phyloP scores from a whole-genome alignment of 2,329 filamentous ascomycete species.

The Fusarium pilosicola region DNA sequence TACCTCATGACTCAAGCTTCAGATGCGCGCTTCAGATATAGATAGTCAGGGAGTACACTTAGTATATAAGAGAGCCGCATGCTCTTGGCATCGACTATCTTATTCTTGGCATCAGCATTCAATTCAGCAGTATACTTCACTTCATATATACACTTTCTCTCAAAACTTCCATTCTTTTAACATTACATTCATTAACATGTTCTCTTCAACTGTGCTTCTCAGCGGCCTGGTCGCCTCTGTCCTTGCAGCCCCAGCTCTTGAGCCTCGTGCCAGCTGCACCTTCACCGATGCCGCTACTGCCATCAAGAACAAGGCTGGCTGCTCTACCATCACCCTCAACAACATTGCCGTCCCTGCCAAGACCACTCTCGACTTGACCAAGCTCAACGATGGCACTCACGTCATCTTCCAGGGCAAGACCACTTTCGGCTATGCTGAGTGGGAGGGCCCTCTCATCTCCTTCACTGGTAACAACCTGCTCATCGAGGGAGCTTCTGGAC shows the following conservation, averaged over 20 bases:
- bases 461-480: slow-evolving; percentile 67
- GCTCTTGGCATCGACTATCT: not conserved
- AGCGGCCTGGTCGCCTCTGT: slow-evolving; percentile 43
- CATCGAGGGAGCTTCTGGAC: slow-evolving; percentile 60
- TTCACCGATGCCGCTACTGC: slow-evolving; percentile 63
- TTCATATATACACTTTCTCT: not conserved
- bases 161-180: not conserved
- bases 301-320: slow-evolving; percentile 59
- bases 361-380: slow-evolving; percentile 66
- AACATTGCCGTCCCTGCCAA: slow-evolving; percentile 67
- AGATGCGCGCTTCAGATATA: not conserved
- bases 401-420: slow-evolving; percentile 73
- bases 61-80: not conserved
- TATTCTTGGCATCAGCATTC: not conserved
- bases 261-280: slow-evolving; percentile 55
- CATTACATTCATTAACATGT: slow-evolving; percentile 4
- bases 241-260: slow-evolving; percentile 37
- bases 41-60: not conserved
- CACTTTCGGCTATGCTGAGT: slow-evolving; percentile 74
- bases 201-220: slow-evolving; percentile 40
- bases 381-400: slow-evolving; percentile 60
- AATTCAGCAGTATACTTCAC: not conserved
- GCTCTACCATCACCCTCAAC: slow-evolving; percentile 63
- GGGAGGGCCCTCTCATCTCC: slow-evolving; percentile 71
- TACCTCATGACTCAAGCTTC: not conserved